Conservation (phyloP, 176 grass and related monocot species). For the Tillandsia fasciculata region DNA sequence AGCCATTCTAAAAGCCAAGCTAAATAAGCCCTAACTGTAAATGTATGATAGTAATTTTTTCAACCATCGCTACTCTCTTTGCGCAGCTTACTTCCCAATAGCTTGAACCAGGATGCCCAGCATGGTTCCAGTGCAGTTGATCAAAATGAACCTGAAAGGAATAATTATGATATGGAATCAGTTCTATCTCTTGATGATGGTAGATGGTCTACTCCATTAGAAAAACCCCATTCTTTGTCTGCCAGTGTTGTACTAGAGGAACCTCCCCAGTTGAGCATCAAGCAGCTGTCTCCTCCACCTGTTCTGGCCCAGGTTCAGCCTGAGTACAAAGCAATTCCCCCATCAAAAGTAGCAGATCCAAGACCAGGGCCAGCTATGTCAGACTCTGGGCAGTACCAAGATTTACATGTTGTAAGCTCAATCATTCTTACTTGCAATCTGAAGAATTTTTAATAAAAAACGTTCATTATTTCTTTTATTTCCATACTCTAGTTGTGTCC, state of each 20-base stretch:
- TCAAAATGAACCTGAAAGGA: slow-evolving; percentile 28
- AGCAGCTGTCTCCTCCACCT: slow-evolving; percentile 83
- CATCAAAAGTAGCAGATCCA: slow-evolving; percentile 82
- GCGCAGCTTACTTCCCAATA: slow-evolving; percentile 42
- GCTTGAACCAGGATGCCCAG: slow-evolving; percentile 46
- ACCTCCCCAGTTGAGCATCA: slow-evolving; percentile 54
- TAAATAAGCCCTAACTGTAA: background rate
- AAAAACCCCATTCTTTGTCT: slow-evolving; percentile 32
- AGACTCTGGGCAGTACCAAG: slow-evolving; percentile 52
- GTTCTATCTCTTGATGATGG: slow-evolving; percentile 99
- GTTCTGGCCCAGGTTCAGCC: slow-evolving; percentile 69
- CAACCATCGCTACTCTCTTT: slow-evolving; percentile 14
- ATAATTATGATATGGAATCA: slow-evolving; percentile 67
- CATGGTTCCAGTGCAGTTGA: slow-evolving; percentile 27
- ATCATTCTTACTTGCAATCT: slow-evolving; percentile 15
- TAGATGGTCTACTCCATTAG: slow-evolving; percentile 53
- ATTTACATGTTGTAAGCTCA: slow-evolving; percentile 89
- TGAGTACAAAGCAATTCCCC: slow-evolving; percentile 50
- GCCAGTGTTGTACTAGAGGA: slow-evolving; percentile 48
- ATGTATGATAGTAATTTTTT: slow-evolving; percentile 5
- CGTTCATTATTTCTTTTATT: too few relatives aligned
- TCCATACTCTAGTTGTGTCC: too few relatives aligned
- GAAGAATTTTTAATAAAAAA: background rate
- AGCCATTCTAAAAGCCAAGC: too few relatives aligned
- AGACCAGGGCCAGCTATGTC: slow-evolving; percentile 55